Evolutionary conservation across 176 grass and related monocot species (phyloP).

Genomic region (Poa annua): DNA sequence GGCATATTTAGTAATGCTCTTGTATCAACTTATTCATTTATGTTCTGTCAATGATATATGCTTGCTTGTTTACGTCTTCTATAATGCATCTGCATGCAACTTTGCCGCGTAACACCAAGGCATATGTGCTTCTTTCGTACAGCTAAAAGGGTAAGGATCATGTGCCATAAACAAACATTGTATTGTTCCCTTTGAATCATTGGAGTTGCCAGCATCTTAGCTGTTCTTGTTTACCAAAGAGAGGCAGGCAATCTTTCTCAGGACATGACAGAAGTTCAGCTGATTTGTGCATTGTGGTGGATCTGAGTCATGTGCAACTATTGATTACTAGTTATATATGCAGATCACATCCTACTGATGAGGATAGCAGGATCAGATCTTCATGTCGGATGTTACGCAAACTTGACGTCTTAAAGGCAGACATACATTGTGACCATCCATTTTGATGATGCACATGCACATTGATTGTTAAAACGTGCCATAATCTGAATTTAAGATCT

Average conservation of each 20-base stretch:
- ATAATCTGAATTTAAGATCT: conserved; percentile 42
- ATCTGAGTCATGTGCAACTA: conserved; percentile 60
- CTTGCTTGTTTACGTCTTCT: conserved; percentile 32
- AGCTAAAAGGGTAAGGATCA: conserved; percentile 50
- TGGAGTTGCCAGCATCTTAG: conserved; percentile 53
- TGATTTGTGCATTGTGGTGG: conserved; percentile 50
- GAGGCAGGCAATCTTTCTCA: conserved; percentile 38
- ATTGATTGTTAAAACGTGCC: conserved; percentile 44
- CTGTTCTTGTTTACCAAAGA: conserved; percentile 51
- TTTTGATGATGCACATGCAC: conserved; percentile 49
- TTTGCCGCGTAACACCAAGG: conserved; percentile 33
- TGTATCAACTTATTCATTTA: conserved; percentile 36
- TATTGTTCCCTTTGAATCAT: conserved; percentile 47
- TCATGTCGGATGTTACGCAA: conserved; percentile 42
- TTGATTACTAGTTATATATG: conserved; percentile 43
- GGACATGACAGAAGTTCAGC: conserved; percentile 49
- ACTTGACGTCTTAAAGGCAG: conserved; percentile 47
- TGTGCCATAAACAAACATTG: conserved; percentile 34
- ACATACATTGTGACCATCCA: conserved; percentile 38
- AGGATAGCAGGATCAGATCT: conserved; percentile 52
- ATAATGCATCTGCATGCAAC: conserved; percentile 43
- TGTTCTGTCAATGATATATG: conserved; percentile 36
- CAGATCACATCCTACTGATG: conserved; percentile 39
- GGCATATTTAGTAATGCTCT: conserved; percentile 34
- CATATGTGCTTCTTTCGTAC: conserved; percentile 35